These are phyloP conservation scores for Trichophyton mentagrophytes DNA, from an alignment of 2,329 filamentous ascomycete species.

Conservation along the genomic window DNA sequence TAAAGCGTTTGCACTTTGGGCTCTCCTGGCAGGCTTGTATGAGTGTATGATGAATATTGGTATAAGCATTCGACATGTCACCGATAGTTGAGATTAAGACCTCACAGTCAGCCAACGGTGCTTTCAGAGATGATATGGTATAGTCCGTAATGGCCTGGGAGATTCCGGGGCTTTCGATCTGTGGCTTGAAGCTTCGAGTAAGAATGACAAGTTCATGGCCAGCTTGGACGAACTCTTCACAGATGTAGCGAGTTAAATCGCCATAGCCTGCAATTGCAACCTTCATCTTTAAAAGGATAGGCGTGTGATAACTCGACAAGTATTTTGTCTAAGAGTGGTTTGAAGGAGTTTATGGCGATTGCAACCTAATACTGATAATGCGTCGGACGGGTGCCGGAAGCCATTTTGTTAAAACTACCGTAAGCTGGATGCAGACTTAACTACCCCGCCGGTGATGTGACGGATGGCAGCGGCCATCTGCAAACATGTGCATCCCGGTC, in stretches of 20 bases:
- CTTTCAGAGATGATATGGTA: not conserved
- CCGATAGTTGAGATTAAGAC: constrained; percentile 4
- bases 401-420: no score
- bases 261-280: constrained; percentile 6
- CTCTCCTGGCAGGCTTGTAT: constrained; percentile 3
- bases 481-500: no score
- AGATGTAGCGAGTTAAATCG: constrained; percentile 2
- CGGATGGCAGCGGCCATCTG: no score
- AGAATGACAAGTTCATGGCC: constrained; percentile 4
- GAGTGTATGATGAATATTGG: not conserved
- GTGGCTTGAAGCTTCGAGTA: constrained; percentile 1
- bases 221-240: constrained; percentile 3
- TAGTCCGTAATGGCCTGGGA: constrained; percentile 2
- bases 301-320: no score
- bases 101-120: not conserved
- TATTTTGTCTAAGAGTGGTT: no score
- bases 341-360: no score
- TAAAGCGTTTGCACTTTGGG: constrained; percentile 5
- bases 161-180: not conserved
- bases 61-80: not conserved
- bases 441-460: no score
- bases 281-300: not conserved
- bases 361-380: no score
- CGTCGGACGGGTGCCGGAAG: no score
- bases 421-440: no score